A percentile compares a stretch with the other conserved stretches of the same genome.
Conservation (phyloP, 1,284 basidiomycete genomes). For the Pholiota adiposa region DNA sequence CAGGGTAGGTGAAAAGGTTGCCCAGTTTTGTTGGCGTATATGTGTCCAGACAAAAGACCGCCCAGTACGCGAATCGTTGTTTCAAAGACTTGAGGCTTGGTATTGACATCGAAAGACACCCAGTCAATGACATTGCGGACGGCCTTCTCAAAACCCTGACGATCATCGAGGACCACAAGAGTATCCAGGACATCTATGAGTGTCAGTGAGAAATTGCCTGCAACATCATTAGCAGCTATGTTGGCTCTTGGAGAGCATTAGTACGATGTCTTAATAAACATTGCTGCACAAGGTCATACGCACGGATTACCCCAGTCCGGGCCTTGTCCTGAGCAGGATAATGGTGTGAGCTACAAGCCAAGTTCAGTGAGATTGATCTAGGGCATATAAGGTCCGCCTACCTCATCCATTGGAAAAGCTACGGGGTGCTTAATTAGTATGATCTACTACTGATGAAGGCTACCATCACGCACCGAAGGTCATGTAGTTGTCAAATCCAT, state of each 20-base stretch:
- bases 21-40: slow-evolving; percentile 70
- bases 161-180: slow-evolving; percentile 78
- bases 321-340: slow-evolving; percentile 84
- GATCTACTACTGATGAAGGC: not conserved
- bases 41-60: slow-evolving; percentile 85
- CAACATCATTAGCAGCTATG: slow-evolving; percentile 80
- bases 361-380: not conserved
- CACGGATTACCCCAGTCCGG: slow-evolving; percentile 82
- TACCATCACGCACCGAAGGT: slow-evolving; percentile 55
- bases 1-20: slow-evolving; percentile 76
- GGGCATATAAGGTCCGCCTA: slow-evolving; percentile 30
- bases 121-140: slow-evolving; percentile 75
- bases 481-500: slow-evolving; percentile 85
- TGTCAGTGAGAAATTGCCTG: slow-evolving; percentile 85
- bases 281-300: slow-evolving; percentile 33
- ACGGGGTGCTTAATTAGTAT: not conserved
- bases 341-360: slow-evolving; percentile 69
- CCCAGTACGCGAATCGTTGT: slow-evolving; percentile 90
- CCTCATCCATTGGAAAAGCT: slow-evolving; percentile 87
- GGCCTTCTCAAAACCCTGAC: slow-evolving; percentile 72
- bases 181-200: slow-evolving; percentile 85
- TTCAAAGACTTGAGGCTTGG: slow-evolving; percentile 91
- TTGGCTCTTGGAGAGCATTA: slow-evolving; percentile 52
- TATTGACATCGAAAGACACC: slow-evolving; percentile 88
- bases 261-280: slow-evolving; percentile 9